Base-by-base conservation (phyloP, 768 basidiomycete genomes). In the Kwoniella mangroviensis region DNA sequence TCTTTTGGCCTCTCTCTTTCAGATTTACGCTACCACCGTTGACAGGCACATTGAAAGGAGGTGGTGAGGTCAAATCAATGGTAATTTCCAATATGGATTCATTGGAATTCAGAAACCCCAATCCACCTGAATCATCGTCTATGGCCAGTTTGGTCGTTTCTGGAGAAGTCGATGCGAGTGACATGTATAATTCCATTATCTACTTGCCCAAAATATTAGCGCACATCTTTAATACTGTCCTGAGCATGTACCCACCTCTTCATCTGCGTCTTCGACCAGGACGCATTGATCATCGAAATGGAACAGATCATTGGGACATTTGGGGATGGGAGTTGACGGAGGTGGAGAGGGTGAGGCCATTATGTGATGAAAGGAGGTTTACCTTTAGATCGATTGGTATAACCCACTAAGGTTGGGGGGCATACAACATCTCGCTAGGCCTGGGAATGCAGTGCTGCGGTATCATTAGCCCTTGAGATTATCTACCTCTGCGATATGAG, bases 141-240 rank as follows among this genome's bases (percentile, higher is more conserved):
- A 34, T 34, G 34, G 34, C 6, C 43, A 40, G 65, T 9, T 21
- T 28, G 12, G n/a, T 66, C 24, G 26, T 53, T 13, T 73, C 57
- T 6, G 73, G 64, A 17, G 70, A 72, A 1, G 63, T 67, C 13
- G 65, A 62, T 7, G 79, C 76, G 5, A 82, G 70, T 22, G 69
- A 71, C 71, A 80, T 77, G 65, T 79, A 81, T 2, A 82, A 70
- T 60, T 81, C 81, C 64, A 82, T 70, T 40, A 81, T 75, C 80
- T 79, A 55, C 22, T 34, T 43, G 21, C 17, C 26, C 3, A 45
- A 21, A 9, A 26, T 11, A 22, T 15, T 1, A 64, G 24, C 26
- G 55, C 4, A 21, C 15, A 17, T 54, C 60, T 19, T 41, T n/a
- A 7, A 7, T 9, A 4, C 22, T 5, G 19, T n/a, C 40, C 42